Evolutionary conservation across 1,139 yeast species (phyloP).

Genomic region (Candida tunisiensis): DNA sequence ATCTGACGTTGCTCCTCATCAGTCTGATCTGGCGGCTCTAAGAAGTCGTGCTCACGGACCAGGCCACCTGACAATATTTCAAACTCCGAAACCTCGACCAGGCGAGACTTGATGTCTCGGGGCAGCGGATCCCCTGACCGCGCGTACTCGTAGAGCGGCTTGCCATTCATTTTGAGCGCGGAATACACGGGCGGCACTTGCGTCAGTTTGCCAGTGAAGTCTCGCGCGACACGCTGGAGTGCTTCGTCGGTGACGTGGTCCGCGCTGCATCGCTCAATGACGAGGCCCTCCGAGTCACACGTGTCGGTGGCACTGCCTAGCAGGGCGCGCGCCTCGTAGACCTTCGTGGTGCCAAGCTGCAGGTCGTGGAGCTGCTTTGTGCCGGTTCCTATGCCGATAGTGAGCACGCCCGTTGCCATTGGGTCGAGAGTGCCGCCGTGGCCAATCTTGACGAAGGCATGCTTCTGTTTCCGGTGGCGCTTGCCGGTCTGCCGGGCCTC

Average conservation of each 20-base stretch:
- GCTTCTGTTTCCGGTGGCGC: conserved; percentile 27
- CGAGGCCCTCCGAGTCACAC: conserved; percentile 83
- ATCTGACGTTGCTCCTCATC: too few species aligned
- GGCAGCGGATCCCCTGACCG: conserved; percentile 80
- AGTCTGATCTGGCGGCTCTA: too few species aligned
- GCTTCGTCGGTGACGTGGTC: conserved; percentile 41
- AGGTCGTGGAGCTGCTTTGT: conserved; percentile 67
- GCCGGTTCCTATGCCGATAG: conserved; percentile 80
- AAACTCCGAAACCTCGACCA: conserved; percentile 36
- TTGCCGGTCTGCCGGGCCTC: conserved; percentile 13
- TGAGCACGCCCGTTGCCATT: conserved; percentile 81
- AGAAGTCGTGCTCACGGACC: conserved; percentile 37
- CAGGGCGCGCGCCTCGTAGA: conserved; percentile 70
- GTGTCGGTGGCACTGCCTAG: conserved; percentile 88
- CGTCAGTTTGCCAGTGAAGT: conserved; percentile 59
- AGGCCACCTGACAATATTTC: conserved; percentile 42
- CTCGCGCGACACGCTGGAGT: conserved; percentile 32
- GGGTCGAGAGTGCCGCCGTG: conserved; percentile 99
- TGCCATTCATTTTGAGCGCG: conserved; percentile 89
- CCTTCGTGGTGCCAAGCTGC: conserved; percentile 44
- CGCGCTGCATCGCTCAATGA: conserved; percentile 39
- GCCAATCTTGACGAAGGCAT: conserved; percentile 71
- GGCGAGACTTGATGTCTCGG: conserved; percentile 57
- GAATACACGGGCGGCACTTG: conserved; percentile 96
- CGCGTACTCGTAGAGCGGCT: conserved; percentile 87